phyloP scores from a whole-genome alignment of 2,329 filamentous ascomycete genomes.

The Botryotinia narcissicola region DNA sequence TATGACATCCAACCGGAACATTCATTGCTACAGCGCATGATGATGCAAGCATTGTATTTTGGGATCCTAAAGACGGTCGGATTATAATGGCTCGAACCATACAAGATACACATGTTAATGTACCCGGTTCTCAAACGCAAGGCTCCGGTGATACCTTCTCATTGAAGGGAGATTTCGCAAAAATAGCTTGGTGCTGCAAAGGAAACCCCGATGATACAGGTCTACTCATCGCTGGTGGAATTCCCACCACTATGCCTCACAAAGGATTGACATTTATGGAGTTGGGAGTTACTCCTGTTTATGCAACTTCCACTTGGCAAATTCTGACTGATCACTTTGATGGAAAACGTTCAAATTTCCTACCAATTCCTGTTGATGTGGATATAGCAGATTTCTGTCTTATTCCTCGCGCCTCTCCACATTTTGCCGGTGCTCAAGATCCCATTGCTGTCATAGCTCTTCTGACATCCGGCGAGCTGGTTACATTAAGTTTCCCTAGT shows the following conservation, averaged over 20 bases:
- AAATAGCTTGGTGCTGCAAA: slow-evolving; percentile 91
- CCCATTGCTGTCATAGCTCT: slow-evolving; percentile 81
- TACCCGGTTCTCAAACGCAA: slow-evolving; percentile 48
- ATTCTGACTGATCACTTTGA: slow-evolving; percentile 74
- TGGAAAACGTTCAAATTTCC: slow-evolving; percentile 67
- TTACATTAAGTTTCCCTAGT: slow-evolving; percentile 88
- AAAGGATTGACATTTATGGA: slow-evolving; percentile 88
- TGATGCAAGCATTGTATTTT: slow-evolving; percentile 88
- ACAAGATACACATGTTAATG: slow-evolving; percentile 69
- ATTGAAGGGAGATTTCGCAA: slow-evolving; percentile 71
- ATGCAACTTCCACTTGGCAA: slow-evolving; percentile 90
- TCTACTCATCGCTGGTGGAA: slow-evolving; percentile 80
- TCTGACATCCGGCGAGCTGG: slow-evolving; percentile 80
- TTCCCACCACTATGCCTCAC: slow-evolving; percentile 61
- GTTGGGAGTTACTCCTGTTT: slow-evolving; percentile 82
- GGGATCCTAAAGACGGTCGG: slow-evolving; percentile 87
- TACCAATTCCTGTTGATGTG: slow-evolving; percentile 74
- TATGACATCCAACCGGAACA: slow-evolving; percentile 84
- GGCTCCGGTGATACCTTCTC: slow-evolving; percentile 48
- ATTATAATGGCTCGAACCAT: slow-evolving; percentile 81
- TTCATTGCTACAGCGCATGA: slow-evolving; percentile 38
- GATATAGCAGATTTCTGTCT: slow-evolving; percentile 78
- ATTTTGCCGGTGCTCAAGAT: slow-evolving; percentile 85
- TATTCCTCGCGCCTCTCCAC: slow-evolving; percentile 77
- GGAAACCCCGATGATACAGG: slow-evolving; percentile 91